Percentiles rank a stretch among this genome's conserved stretches.
These are phyloP conservation scores for Linnemannia elongata DNA, from an alignment of 192 early-diverging fungal species.

Conservation along the genomic window DNA sequence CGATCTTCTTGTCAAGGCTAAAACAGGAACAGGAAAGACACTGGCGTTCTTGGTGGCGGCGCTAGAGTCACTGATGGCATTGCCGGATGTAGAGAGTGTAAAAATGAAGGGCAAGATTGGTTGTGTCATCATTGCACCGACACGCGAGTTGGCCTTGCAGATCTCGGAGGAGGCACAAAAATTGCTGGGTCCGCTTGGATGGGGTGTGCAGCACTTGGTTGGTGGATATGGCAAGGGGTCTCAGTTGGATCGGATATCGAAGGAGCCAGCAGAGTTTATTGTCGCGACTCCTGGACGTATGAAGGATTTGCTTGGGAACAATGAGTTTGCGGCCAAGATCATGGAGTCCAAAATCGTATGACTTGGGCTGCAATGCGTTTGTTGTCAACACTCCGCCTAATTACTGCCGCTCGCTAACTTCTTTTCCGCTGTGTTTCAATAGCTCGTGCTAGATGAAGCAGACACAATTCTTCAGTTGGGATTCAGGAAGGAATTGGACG, in stretches of 20 bases:
- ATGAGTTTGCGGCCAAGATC: constrained; percentile 60
- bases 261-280: constrained; percentile 82
- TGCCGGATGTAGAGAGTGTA: constrained; percentile 31
- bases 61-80: constrained; percentile 75
- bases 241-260: constrained; percentile 64
- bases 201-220: constrained; percentile 78
- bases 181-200: constrained; percentile 67
- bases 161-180: constrained; percentile 81
- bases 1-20: constrained; percentile 94
- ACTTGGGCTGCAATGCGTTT: not conserved
- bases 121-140: constrained; percentile 88
- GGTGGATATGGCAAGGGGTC: constrained; percentile 76
- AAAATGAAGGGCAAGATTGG: constrained; percentile 66
- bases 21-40: constrained; percentile 98
- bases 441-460: constrained; percentile 94
- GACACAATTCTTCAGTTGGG: constrained; percentile 95
- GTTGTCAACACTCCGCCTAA: not conserved
- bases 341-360: constrained; percentile 66
- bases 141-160: constrained; percentile 91
- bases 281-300: constrained; percentile 97
- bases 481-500: constrained; percentile 87
- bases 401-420: not conserved
- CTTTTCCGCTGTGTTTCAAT: not conserved
- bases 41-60: constrained; percentile 93
- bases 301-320: constrained; percentile 75